These are phyloP conservation scores for Umbelopsis sp. DNA, from an alignment of 371 early-diverging fungal genomes.

Conservation along the genomic window DNA sequence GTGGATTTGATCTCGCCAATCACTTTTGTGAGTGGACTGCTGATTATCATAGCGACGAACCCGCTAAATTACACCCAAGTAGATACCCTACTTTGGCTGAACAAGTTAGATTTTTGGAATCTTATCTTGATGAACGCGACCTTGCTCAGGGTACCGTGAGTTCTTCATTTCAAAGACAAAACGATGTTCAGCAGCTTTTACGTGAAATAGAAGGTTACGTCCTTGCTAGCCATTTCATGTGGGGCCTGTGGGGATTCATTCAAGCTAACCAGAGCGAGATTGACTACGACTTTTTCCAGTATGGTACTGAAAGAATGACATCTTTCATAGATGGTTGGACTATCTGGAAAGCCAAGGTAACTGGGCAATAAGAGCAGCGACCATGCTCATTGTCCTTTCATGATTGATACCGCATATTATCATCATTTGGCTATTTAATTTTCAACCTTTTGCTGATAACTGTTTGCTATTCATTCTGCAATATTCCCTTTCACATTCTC, in stretches of 20 bases:
- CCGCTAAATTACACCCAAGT: constrained; percentile 51
- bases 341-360: constrained; percentile 1
- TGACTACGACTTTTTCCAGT: constrained; percentile 81
- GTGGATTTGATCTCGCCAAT: constrained; percentile 86
- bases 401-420: background rate
- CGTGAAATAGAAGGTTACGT: constrained; percentile 55
- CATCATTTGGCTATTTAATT: background rate
- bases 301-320: constrained; percentile 65
- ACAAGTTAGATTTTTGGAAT: constrained; percentile 60
- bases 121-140: constrained; percentile 63
- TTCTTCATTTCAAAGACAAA: constrained; percentile 21
- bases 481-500: background rate
- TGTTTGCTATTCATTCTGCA: background rate
- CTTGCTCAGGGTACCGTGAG: constrained; percentile 30
- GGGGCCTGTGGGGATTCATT: constrained; percentile 88
- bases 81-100: constrained; percentile 65
- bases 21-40: constrained; percentile 92
- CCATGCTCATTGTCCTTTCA: background rate
- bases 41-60: constrained; percentile 67
- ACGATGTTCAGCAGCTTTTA: constrained; percentile 24
- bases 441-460: background rate
- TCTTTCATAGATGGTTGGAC: constrained; percentile 31
- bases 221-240: constrained; percentile 71
- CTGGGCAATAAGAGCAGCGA: background rate
- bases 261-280: constrained; percentile 79